A percentile compares a stretch with the other conserved stretches of the same genome.
Conservation (phyloP, 2,329 filamentous ascomycete genomes). For the Cercospora sojina region DNA sequence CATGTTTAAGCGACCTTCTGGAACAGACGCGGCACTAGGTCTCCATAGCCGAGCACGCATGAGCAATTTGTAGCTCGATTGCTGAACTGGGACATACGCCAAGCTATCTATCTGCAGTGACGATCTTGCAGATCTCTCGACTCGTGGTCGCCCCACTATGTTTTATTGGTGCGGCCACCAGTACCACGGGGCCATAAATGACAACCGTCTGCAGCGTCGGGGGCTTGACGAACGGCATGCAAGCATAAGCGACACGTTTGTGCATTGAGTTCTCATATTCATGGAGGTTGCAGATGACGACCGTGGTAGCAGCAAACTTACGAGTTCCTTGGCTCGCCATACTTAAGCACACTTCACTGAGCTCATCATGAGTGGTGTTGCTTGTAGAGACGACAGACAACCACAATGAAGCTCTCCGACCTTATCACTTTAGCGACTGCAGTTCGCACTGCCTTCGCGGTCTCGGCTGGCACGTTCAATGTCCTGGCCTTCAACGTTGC, state of each 20-base stretch:
- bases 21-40: neutral
- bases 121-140: neutral
- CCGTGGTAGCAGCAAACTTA: neutral
- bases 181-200: neutral
- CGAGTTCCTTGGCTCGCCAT: neutral
- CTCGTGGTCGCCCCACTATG: neutral
- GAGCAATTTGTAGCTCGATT: neutral
- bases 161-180: neutral
- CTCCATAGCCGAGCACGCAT: neutral
- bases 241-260: neutral
- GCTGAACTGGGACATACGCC: neutral
- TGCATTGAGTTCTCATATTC: neutral
- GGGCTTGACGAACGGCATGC: neutral
- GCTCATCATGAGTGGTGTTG: neutral
- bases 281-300: neutral
- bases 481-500: constrained; percentile 61
- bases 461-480: constrained; percentile 41
- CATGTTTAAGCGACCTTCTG: neutral
- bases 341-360: neutral
- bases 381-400: neutral
- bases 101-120: neutral
- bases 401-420: neutral
- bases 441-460: neutral
- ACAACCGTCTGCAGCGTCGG: neutral
- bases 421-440: neutral